Percentiles rank a stretch among this genome's conserved stretches.
Conservation (phyloP, 192 early-diverging fungal genomes). For the Powellomyces hirtus region DNA sequence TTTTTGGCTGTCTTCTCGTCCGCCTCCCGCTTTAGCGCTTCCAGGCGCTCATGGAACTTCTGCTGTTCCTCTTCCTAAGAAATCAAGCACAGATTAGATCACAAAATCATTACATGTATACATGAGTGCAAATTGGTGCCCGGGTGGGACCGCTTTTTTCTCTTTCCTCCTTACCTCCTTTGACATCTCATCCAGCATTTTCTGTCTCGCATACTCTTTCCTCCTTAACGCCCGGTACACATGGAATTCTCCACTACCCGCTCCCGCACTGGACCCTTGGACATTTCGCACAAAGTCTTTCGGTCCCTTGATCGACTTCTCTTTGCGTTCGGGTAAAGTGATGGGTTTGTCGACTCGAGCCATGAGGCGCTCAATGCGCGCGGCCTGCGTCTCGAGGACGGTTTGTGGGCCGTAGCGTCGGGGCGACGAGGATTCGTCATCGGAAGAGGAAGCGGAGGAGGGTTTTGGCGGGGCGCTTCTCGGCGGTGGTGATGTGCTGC, state of each 20-base stretch:
- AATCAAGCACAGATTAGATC: background rate
- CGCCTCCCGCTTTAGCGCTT: conserved; percentile 56
- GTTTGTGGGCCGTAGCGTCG: conserved; percentile 13
- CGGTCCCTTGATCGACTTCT: conserved; percentile 58
- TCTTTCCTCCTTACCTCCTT: conserved; percentile 70
- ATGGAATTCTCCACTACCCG: conserved; percentile 95
- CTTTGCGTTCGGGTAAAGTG: conserved; percentile 56
- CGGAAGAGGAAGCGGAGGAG: background rate
- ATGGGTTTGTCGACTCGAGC: conserved; percentile 79
- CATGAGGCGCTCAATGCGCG: conserved; percentile 71
- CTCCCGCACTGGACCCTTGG: conserved; percentile 90
- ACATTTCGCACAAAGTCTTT: conserved; percentile 89
- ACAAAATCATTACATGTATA: too few relatives aligned
- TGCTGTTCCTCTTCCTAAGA: conserved; percentile 56
- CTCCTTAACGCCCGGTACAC: conserved; percentile 84
- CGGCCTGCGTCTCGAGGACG: conserved; percentile 16
- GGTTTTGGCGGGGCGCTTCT: background rate
- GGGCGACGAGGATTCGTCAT: background rate
- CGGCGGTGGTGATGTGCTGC: background rate
- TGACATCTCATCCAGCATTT: conserved; percentile 72
- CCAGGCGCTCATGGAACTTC: conserved; percentile 61
- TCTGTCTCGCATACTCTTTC: conserved; percentile 79
- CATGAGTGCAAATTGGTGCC: too few relatives aligned
- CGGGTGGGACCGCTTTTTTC: too few relatives aligned
- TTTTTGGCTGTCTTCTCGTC: conserved; percentile 88